Evolutionary conservation across 1,139 yeast genomes (phyloP).

Genomic region (Lodderomyces pseudojiufengensis): DNA sequence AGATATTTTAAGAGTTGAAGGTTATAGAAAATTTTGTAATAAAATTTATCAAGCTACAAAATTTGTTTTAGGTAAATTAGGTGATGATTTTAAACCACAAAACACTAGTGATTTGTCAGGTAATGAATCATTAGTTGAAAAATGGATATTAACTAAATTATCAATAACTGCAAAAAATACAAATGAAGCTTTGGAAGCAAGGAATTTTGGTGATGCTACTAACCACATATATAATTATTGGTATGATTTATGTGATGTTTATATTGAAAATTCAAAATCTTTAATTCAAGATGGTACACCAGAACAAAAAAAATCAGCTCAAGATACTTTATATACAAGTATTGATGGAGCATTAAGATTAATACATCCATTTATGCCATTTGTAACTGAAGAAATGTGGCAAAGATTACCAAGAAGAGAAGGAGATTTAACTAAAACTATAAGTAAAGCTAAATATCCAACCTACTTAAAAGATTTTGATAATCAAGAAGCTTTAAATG

Average conservation of each 20-base stretch:
- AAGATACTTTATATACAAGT: conserved; percentile 89
- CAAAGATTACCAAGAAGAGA: conserved; percentile 93
- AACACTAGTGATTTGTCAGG: conserved; percentile 62
- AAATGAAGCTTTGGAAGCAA: conserved; percentile 65
- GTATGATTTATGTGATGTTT: conserved; percentile 96
- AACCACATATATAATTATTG: conserved; percentile 87
- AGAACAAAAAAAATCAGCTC: conserved; percentile 82
- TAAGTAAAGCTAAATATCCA: conserved; percentile 80
- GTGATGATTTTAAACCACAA: conserved; percentile 82
- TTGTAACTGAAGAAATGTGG: conserved; percentile 96
- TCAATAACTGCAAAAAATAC: conserved; percentile 65
- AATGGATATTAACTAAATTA: conserved; percentile 91
- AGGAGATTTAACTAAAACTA: conserved; percentile 64
- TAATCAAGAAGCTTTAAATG: conserved; percentile 61
- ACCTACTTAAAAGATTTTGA: conserved; percentile 56
- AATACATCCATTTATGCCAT: conserved; percentile 99
- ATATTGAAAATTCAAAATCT: conserved; percentile 94
- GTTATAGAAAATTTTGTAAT: conserved; percentile 98
- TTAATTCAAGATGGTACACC: conserved; percentile 88
- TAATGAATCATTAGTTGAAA: conserved; percentile 86
- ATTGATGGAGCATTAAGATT: conserved; percentile 86
- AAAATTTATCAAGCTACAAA: conserved; percentile 98
- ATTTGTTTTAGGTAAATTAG: conserved; percentile 90
- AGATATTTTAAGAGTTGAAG: conserved; percentile 95
- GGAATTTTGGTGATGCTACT: conserved; percentile 89